Conservation (phyloP, 2,329 filamentous ascomycete species). For the Beauveria brongniartii region DNA sequence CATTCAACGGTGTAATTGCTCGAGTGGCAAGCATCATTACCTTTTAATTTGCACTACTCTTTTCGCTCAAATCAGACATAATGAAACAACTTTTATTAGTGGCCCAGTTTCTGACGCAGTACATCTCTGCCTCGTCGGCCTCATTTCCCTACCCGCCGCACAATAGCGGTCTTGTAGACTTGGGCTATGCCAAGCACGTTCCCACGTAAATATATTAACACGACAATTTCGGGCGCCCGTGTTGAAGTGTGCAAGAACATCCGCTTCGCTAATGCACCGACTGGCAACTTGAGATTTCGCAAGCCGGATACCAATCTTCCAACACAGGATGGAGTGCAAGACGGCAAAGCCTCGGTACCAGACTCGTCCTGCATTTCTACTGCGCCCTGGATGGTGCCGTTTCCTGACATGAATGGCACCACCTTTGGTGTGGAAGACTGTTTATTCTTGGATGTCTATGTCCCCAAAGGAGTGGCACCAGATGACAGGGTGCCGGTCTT, state of each 20-base stretch:
- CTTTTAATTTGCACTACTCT: no score
- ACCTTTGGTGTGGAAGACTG: conserved; percentile 18
- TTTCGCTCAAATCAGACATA: neutral
- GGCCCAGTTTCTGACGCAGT: neutral
- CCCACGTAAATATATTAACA: conserved; percentile 15
- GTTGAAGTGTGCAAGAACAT: conserved; percentile 20
- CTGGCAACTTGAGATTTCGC: conserved; percentile 18
- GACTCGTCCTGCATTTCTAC: conserved; percentile 14
- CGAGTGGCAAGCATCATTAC: neutral
- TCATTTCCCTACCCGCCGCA: neutral
- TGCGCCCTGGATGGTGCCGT: conserved; percentile 12
- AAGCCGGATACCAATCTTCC: conserved; percentile 13
- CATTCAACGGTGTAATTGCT: neutral
- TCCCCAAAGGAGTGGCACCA: conserved; percentile 14
- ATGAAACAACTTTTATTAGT: neutral
- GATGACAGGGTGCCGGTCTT: conserved; percentile 17
- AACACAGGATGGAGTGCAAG: conserved; percentile 12
- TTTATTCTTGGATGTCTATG: conserved; percentile 18
- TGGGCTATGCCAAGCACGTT: conserved; percentile 15
- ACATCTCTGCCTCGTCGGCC: neutral
- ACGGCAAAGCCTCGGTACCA: conserved; percentile 7
- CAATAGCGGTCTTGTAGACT: conserved; percentile 10
- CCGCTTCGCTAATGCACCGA: conserved; percentile 18
- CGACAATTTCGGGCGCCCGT: conserved; percentile 14
- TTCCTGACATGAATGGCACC: conserved; percentile 15